Evolutionary conservation across 2,329 filamentous ascomycete species (phyloP), one percentile per base, ranked within the genome.

Genomic region (Xylaria sp.): DNA sequence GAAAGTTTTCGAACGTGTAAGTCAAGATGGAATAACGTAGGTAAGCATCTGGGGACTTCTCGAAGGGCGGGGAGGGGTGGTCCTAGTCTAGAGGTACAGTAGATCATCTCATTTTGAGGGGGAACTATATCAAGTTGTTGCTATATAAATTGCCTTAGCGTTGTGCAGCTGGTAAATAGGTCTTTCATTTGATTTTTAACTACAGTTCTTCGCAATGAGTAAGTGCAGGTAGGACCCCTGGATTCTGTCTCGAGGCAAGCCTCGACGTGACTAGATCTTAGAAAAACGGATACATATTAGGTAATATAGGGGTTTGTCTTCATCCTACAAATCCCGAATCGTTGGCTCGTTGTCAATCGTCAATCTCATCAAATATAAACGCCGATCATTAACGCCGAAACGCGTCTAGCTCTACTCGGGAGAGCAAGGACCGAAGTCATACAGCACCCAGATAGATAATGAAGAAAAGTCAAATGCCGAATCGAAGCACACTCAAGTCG

Each of bases 351-450:
- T 37, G 34, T 1, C 34, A 28, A 28, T 28, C 28, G 28, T 28
- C 28, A 28, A 37, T 37, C 34, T 37, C 34, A 37, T 37, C 34
- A 37, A 10, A 37, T 10, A 37, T 37, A 37, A 37, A 37, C 34
- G 34, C 34, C 34, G 34, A 37, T 9, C 7, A 18, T 48, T 48
- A 48, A 48, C n/a, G 46, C 46, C 46, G 46, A n/a, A 41, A n/a
- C 13, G 41, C 41, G 15, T 18, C 20, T 31, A 34, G 15, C 6
- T 15, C 23, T 28, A 39, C 15, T 66, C 67, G 67, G 67, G 63
- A 63, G 39, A 69, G 58, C 10, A 69, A 63, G 37, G 63, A 13
- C 67, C 63, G 63, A 69, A 58, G 39, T 28, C 12, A 39, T 39
- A 46, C 10, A 37, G 34, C 10, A 37, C 34, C 34, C 10, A 37